Evolutionary conservation across 352 stramenopile species (phyloP).

Genomic region (Globisporangium iwayamae): DNA sequence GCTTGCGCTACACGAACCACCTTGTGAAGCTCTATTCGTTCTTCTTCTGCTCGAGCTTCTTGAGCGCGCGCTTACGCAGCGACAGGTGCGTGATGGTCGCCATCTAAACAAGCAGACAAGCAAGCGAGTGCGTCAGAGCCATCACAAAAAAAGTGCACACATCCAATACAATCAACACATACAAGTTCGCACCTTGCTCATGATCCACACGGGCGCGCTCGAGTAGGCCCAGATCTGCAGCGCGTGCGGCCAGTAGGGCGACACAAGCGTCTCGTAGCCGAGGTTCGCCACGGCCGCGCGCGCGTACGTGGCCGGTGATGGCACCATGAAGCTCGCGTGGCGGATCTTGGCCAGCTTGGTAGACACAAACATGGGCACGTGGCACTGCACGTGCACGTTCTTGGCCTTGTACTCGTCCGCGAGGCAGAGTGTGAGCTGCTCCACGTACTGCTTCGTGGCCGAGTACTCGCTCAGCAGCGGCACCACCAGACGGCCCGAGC

Average conservation of each 20-base stretch:
- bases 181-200: conserved; percentile 62
- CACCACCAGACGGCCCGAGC: conserved; percentile 93
- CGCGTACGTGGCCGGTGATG: conserved; percentile 89
- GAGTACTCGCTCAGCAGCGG: conserved; percentile 97
- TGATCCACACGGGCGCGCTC: conserved; percentile 80
- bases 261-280: conserved; percentile 90
- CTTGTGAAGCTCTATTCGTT: conserved; percentile 39
- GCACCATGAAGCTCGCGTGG: conserved; percentile 91
- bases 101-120: conserved; percentile 23
- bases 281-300: conserved; percentile 90
- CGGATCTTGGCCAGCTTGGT: conserved; percentile 99
- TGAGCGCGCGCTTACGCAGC: conserved; percentile 81
- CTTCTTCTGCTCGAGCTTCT: conserved; percentile 88
- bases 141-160: conserved; percentile 15
- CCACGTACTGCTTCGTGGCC: conserved; percentile 97
- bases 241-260: conserved; percentile 95
- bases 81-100: conserved; percentile 76
- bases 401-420: conserved; percentile 94
- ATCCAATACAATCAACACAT: conserved; percentile 36
- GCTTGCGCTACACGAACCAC: not conserved
- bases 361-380: conserved; percentile 98
- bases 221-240: conserved; percentile 95
- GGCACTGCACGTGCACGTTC: conserved; percentile 95
- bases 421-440: conserved; percentile 96
- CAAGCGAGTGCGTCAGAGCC: not conserved